Conservation (phyloP, 371 early-diverging fungal genomes). For the Fennellomyces sp. region DNA sequence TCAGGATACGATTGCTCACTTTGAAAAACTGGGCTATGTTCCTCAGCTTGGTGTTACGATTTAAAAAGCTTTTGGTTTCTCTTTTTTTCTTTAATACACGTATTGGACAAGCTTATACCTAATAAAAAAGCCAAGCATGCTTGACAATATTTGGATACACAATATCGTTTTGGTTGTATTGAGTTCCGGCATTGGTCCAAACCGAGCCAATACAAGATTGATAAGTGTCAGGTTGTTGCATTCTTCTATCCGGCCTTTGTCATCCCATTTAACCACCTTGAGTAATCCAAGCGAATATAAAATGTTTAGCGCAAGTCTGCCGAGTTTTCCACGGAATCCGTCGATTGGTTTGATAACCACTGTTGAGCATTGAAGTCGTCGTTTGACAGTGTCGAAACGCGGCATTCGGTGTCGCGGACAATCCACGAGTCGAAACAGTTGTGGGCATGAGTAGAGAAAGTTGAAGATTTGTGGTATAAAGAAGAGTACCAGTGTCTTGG, state of each 20-base stretch:
- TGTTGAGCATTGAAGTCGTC: conserved; percentile 46
- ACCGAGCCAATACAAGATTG: conserved; percentile 80
- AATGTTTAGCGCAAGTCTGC: conserved; percentile 38
- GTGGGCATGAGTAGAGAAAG: conserved; percentile 94
- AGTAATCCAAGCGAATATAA: conserved; percentile 44
- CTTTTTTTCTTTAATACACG: conserved; percentile 56
- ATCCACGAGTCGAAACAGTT: conserved; percentile 92
- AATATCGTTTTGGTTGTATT: conserved; percentile 63
- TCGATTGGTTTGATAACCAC: conserved; percentile 26
- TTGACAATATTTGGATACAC: conserved; percentile 64
- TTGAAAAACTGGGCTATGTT: conserved; percentile 57
- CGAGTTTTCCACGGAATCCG: conserved; percentile 36
- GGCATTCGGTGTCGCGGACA: conserved; percentile 99
- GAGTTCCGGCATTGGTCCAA: conserved; percentile 79
- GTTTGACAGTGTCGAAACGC: conserved; percentile 57
- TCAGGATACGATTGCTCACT: conserved; percentile 72
- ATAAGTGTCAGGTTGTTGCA: conserved; percentile 92
- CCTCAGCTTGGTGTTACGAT: conserved; percentile 43
- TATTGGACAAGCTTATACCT: conserved; percentile 76
- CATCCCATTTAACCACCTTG: conserved; percentile 62
- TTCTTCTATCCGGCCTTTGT: conserved; percentile 51
- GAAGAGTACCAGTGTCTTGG: conserved; percentile 91
- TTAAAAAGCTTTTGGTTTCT: not conserved
- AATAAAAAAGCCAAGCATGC: conserved; percentile 74
- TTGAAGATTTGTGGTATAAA: conserved; percentile 97